Base-by-base conservation (phyloP, 2,329 filamentous ascomycete genomes). In the Alternaria gaisen region DNA sequence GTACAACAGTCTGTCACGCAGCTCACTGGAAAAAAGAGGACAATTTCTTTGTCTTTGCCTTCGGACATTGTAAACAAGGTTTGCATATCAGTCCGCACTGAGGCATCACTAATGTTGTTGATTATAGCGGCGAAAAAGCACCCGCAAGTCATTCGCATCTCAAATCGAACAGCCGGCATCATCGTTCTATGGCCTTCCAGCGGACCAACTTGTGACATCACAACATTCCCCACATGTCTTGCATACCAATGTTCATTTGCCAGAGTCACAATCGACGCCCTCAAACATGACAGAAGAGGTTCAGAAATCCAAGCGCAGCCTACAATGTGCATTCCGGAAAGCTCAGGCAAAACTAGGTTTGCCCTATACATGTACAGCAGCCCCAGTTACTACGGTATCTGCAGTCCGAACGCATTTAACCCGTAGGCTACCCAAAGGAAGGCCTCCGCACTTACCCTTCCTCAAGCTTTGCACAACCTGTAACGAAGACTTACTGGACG, bases 391-490 rank as follows among this genome's bases (percentile, higher is more conserved):
- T 1, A 62, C 41, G 28, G 48, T 68, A 44, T 53, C 63, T 3
- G 61, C 63, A 0, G 36, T 65, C 34, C 61, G 63, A 11, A 60
- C 51, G 7, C 64, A 68, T 4, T n/a, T 66, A 24, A 51, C 10
- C 6, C 46, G 43, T 18, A 38, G 18, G 11, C n/a, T 50, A 30
- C 44, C 32, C 4, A 24, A 20, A 2, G 26, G 28, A 14, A 16
- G 50, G 6, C 44, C 30, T 11, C 58, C 42, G 5, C 65, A 67
- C 14, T 5, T 65, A 12, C 14, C 28, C 2, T 67, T 65, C 16
- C 36, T 67, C 4, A n/a, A 50, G 12, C 47, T 66, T 1, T 66
- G 66, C 18, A 40, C 7, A 6, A 68, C 65, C 0, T 70, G 67
- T 3, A 67, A 68, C 0, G 22, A 64, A 10, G 55, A 66, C 22